Conservation (phyloP, 2,329 filamentous ascomycete species). For the Exophiala viscosa region DNA sequence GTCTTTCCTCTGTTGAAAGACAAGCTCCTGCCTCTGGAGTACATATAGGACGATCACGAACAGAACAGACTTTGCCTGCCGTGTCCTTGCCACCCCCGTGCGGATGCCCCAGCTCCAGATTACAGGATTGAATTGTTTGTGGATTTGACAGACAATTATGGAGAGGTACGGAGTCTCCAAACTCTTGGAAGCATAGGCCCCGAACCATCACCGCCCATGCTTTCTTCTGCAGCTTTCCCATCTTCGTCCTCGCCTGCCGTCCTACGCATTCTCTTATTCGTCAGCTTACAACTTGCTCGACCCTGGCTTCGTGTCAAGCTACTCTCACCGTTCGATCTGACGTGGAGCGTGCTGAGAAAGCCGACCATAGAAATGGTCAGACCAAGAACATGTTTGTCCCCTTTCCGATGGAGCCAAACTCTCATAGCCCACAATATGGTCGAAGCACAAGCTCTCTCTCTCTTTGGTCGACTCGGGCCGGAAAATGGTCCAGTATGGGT, state of each 20-base stretch:
- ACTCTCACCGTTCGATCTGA: slow-evolving; percentile 5
- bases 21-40: too few relatives aligned
- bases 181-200: slow-evolving; percentile 5
- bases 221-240: slow-evolving; percentile 3
- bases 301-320: not conserved
- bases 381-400: not conserved
- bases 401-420: slow-evolving; percentile 6
- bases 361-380: slow-evolving; percentile 7
- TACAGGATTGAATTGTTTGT: not conserved
- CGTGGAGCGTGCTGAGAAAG: slow-evolving; percentile 1
- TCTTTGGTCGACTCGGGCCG: not conserved
- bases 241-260: not conserved
- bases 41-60: too few relatives aligned
- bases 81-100: not conserved
- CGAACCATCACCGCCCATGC: slow-evolving; percentile 17
- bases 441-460: not conserved
- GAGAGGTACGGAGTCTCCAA: slow-evolving; percentile 23
- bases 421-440: not conserved
- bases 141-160: slow-evolving; percentile 3
- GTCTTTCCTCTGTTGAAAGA: too few relatives aligned
- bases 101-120: not conserved
- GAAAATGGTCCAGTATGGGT: too few relatives aligned
- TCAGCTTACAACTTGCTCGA: slow-evolving; percentile 15
- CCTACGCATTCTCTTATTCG: slow-evolving; percentile 11
- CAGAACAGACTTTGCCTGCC: not conserved